Percentiles rank a stretch among this genome's conserved stretches.
Evolutionary conservation across 495 filamentous ascomycete species (phyloP).

Genomic region (Tuber brumale): DNA sequence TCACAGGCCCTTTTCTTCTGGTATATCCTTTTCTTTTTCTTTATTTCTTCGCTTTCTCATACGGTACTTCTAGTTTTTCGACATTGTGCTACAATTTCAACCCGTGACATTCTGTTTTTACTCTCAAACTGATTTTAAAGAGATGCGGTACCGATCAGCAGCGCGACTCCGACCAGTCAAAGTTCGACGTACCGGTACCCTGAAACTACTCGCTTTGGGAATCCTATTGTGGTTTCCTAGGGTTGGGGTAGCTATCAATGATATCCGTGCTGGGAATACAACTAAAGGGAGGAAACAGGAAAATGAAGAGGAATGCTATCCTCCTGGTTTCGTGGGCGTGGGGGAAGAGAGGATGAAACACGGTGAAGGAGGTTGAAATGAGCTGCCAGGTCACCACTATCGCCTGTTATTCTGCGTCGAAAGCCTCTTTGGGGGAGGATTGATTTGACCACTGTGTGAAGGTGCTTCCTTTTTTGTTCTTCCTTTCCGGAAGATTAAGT

Average conservation of each 20-base stretch:
- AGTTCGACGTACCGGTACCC: background rate
- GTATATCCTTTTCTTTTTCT: background rate
- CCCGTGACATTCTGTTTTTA: background rate
- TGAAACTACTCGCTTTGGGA: background rate
- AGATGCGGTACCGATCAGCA: background rate
- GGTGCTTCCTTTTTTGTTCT: background rate
- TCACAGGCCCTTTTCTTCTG: background rate
- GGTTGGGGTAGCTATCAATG: background rate
- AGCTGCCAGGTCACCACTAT: background rate
- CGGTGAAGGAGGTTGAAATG: background rate
- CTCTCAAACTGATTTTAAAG: background rate
- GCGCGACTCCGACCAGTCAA: background rate
- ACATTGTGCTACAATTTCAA: background rate
- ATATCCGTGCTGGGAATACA: background rate
- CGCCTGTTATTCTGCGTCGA: background rate
- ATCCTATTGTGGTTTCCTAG: background rate
- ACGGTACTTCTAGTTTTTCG: background rate
- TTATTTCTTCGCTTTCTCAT: background rate
- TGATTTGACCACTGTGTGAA: background rate
- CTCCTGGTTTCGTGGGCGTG: background rate
- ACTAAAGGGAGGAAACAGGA: background rate
- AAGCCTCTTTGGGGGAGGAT: background rate
- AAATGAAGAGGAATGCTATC: background rate
- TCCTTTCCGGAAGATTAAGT: background rate
- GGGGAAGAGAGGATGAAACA: background rate